Evolutionary conservation across 441 rosid species (phyloP).

Genomic region (Populus tomentosa): DNA sequence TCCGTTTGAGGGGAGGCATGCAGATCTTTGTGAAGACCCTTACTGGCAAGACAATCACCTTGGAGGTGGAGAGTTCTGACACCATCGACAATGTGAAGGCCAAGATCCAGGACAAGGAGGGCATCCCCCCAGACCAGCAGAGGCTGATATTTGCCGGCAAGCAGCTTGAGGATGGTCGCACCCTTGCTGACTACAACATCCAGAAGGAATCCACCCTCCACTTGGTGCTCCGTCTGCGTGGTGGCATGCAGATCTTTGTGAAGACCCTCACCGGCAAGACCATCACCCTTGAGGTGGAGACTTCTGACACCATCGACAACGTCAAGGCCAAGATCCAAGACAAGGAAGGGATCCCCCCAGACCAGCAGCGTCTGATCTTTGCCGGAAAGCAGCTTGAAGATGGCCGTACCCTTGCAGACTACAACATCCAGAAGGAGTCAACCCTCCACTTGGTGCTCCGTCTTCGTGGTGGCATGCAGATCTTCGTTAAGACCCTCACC

Average conservation of each 20-base stretch:
- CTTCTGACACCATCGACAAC: neutral
- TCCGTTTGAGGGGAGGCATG: slow-evolving; percentile 20
- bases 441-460: neutral
- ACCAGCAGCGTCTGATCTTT: slow-evolving; percentile 30
- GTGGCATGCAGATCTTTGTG: slow-evolving; percentile 41
- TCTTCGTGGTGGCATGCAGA: neutral
- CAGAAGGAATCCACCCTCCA: slow-evolving; percentile 45
- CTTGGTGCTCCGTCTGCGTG: slow-evolving; percentile 33
- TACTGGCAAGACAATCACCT: slow-evolving; percentile 29
- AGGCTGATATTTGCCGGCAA: slow-evolving; percentile 41
- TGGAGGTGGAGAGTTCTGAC: slow-evolving; percentile 32
- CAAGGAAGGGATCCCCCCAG: neutral
- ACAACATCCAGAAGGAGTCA: neutral
- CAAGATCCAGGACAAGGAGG: slow-evolving; percentile 39
- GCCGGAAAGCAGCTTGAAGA: slow-evolving; percentile 68
- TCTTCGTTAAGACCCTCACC: neutral
- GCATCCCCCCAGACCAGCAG: slow-evolving; percentile 43
- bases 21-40: slow-evolving; percentile 34
- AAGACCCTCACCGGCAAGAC: slow-evolving; percentile 31
- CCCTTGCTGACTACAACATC: slow-evolving; percentile 36
- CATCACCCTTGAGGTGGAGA: slow-evolving; percentile 21
- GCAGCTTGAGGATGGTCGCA: slow-evolving; percentile 36
- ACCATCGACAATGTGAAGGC: slow-evolving; percentile 37
- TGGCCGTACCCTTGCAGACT: neutral
- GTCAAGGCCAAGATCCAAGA: neutral